These are phyloP conservation scores for Coemansia interrupta DNA, from an alignment of 192 early-diverging fungal species.

Conservation along the genomic window DNA sequence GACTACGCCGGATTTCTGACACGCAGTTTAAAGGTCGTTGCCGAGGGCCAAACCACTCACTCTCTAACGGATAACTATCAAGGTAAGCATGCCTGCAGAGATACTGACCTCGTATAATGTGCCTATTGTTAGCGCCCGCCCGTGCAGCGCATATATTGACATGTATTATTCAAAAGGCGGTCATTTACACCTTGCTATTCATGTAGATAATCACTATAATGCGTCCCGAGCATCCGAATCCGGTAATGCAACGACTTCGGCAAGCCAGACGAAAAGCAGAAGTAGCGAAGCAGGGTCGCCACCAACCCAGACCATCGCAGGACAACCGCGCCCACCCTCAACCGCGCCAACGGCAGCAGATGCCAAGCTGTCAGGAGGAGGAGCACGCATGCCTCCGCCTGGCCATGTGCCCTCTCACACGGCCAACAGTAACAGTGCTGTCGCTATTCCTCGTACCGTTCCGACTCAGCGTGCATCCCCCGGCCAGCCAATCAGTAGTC, in stretches of 20 bases:
- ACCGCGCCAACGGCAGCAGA: neutral
- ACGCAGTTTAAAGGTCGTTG: slow-evolving; percentile 22
- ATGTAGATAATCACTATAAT: too few relatives aligned
- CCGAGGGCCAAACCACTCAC: slow-evolving; percentile 10
- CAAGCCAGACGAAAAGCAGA: neutral
- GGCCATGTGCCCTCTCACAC: neutral
- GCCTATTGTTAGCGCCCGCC: too few relatives aligned
- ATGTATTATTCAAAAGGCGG: too few relatives aligned
- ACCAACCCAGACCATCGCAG: neutral
- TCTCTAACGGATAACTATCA: slow-evolving; percentile 1
- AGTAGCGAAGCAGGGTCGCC: slow-evolving; percentile 2
- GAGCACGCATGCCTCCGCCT: neutral
- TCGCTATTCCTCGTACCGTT: slow-evolving; percentile 20
- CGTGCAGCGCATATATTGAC: too few relatives aligned
- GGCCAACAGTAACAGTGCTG: neutral
- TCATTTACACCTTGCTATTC: too few relatives aligned
- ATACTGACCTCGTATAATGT: neutral
- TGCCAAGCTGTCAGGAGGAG: neutral
- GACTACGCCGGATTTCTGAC: slow-evolving; percentile 33
- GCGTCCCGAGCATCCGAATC: too few relatives aligned
- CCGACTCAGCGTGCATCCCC: slow-evolving; percentile 20
- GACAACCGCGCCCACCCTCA: neutral
- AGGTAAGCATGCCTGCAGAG: neutral
- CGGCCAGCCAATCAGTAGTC: slow-evolving; percentile 9
- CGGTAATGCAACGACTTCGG: too few relatives aligned